phyloP scores from a whole-genome alignment of 768 basidiomycete species.

The Mycena rebaudengoi region DNA sequence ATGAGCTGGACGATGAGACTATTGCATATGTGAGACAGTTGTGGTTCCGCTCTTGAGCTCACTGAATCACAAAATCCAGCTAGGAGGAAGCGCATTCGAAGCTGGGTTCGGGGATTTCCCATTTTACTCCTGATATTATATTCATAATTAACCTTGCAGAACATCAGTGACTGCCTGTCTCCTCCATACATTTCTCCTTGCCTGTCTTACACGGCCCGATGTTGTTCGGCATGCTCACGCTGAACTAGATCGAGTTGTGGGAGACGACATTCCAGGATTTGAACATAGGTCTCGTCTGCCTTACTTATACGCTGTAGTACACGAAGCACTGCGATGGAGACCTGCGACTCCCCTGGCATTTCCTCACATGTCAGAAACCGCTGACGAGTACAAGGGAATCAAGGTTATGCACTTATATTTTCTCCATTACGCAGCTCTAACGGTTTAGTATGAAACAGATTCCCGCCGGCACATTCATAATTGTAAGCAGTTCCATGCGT shows the following conservation, averaged over 20 bases:
- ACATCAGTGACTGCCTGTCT: conserved; percentile 3
- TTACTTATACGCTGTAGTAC: conserved; percentile 34
- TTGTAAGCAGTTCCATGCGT: neutral
- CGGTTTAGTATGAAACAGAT: neutral
- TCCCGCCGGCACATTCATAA: neutral
- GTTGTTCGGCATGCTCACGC: conserved; percentile 32
- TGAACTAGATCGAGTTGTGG: conserved; percentile 36
- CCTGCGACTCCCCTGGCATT: conserved; percentile 1
- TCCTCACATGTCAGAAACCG: neutral
- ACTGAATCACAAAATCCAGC: neutral
- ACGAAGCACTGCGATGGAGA: conserved; percentile 24
- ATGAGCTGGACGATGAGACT: conserved; percentile 1
- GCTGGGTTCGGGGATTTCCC: neutral
- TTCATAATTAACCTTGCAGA: neutral
- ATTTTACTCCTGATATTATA: too few species aligned
- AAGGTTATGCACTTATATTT: neutral
- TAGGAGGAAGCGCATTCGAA: conserved; percentile 1
- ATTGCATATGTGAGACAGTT: conserved; percentile 9
- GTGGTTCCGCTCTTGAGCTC: neutral
- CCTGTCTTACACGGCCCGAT: conserved; percentile 26
- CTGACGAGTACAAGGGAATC: neutral
- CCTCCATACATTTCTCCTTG: neutral
- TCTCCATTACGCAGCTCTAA: neutral
- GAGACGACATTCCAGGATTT: conserved; percentile 33
- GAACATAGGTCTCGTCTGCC: conserved; percentile 34